Percentiles rank a stretch among this genome's conserved stretches.
These are phyloP conservation scores for Geranium brycei DNA, from an alignment of 345 rosid species.

Conservation along the genomic window DNA sequence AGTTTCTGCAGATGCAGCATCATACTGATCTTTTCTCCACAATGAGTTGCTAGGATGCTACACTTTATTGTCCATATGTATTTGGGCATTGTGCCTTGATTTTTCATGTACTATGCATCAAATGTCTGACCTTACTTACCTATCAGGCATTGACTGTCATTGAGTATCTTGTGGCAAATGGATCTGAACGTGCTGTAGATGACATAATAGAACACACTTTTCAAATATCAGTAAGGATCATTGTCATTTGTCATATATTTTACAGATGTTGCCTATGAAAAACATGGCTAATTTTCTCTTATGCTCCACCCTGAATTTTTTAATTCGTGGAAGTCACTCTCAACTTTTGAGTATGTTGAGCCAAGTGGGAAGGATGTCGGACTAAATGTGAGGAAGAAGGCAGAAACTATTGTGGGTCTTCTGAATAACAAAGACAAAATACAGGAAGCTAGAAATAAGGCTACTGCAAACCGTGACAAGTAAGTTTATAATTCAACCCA, in stretches of 20 bases:
- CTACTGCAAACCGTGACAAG: constrained; percentile 87
- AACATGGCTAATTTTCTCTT: constrained; percentile 12
- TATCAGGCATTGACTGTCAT: constrained; percentile 80
- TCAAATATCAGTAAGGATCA: constrained; percentile 77
- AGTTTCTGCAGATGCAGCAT: not conserved
- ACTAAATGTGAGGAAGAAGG: constrained; percentile 89
- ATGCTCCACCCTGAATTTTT: constrained; percentile 15
- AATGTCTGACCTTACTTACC: constrained; percentile 7
- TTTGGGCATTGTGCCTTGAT: not conserved
- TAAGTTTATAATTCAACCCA: constrained; percentile 22
- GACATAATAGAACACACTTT: constrained; percentile 91
- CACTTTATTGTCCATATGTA: not conserved
- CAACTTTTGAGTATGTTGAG: constrained; percentile 90
- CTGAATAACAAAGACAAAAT: constrained; percentile 77
- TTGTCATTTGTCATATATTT: constrained; percentile 7
- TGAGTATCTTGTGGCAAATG: constrained; percentile 86
- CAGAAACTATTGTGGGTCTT: constrained; percentile 60
- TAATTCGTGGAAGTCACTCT: constrained; percentile 52
- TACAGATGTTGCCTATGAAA: constrained; percentile 1
- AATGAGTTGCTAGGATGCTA: not conserved
- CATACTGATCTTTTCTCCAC: not conserved
- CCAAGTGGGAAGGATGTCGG: constrained; percentile 92
- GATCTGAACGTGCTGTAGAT: constrained; percentile 97
- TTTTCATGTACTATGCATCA: constrained; percentile 5
- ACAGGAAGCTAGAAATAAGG: constrained; percentile 79